Evolutionary conservation across 2,329 filamentous ascomycete species (phyloP).

Genomic region (Pseudogymnoascus pannorum): DNA sequence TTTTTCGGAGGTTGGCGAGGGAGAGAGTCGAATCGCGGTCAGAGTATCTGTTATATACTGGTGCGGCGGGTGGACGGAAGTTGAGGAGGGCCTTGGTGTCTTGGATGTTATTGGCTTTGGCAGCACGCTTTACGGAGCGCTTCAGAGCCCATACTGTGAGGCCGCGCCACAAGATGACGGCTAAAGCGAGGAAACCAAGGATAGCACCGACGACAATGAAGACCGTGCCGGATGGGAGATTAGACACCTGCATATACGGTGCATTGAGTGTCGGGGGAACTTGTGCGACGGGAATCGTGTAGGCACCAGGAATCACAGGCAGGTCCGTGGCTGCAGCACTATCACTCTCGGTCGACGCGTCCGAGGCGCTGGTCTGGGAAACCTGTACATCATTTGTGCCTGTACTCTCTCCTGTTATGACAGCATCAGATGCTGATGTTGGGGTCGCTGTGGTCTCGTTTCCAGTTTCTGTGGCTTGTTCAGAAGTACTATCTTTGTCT

Average conservation of each 20-base stretch:
- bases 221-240: constrained; percentile 81
- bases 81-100: constrained; percentile 56
- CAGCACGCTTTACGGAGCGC: constrained; percentile 79
- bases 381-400: constrained; percentile 7
- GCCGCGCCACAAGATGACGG: constrained; percentile 80
- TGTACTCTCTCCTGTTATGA: constrained; percentile 16
- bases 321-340: constrained; percentile 26
- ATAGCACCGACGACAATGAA: constrained; percentile 92
- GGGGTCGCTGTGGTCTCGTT: background rate
- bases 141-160: constrained; percentile 87
- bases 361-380: constrained; percentile 16
- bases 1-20: constrained; percentile 25
- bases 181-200: constrained; percentile 72
- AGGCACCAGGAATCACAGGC: constrained; percentile 48
- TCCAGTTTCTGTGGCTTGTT: background rate
- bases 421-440: constrained; percentile 7
- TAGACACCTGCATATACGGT: constrained; percentile 86
- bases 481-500: background rate
- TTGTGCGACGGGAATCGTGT: constrained; percentile 61
- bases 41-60: constrained; percentile 56
- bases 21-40: constrained; percentile 37
- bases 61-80: constrained; percentile 49
- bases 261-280: constrained; percentile 79
- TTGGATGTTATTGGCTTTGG: constrained; percentile 62
- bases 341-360: constrained; percentile 10